Percentiles rank a stretch among this genome's conserved stretches.
Evolutionary conservation across 768 basidiomycete species (phyloP).

Genomic region (Agaricus blazei): DNA sequence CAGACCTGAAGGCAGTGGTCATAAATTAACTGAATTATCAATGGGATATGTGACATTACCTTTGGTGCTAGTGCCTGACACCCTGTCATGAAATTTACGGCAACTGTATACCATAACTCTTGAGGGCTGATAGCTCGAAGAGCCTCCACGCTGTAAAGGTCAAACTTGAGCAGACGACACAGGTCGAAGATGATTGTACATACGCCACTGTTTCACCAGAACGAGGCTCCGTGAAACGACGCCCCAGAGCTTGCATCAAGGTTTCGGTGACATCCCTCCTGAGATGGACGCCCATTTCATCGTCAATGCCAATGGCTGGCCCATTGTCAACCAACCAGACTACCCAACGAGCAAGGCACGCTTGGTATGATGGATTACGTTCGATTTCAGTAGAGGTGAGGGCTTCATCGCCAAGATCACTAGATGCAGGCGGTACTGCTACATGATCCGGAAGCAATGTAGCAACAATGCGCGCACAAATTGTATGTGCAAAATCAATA

Average conservation of each 20-base stretch:
- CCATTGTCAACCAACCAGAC: conserved; percentile 51
- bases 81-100: conserved; percentile 18
- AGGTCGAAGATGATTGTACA: conserved; percentile 1
- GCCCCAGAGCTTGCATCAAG: conserved; percentile 46
- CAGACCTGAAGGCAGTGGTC: conserved; percentile 25
- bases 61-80: conserved; percentile 1
- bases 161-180: background rate
- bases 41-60: background rate
- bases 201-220: conserved; percentile 29
- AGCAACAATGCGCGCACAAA: conserved; percentile 42
- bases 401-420: background rate
- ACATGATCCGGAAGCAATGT: conserved; percentile 20
- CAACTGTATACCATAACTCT: conserved; percentile 27
- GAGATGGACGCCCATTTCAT: conserved; percentile 30
- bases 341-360: conserved; percentile 67
- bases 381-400: conserved; percentile 11
- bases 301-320: conserved; percentile 17
- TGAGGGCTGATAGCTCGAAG: conserved; percentile 35
- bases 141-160: conserved; percentile 15
- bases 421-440: background rate
- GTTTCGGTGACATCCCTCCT: conserved; percentile 39
- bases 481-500: conserved; percentile 42
- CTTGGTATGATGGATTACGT: conserved; percentile 42
- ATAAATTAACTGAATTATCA: background rate
- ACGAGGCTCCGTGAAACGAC: conserved; percentile 18